Base-by-base conservation (phyloP, 805 yeast genomes). In the Yamadazyma phyllophila region DNA sequence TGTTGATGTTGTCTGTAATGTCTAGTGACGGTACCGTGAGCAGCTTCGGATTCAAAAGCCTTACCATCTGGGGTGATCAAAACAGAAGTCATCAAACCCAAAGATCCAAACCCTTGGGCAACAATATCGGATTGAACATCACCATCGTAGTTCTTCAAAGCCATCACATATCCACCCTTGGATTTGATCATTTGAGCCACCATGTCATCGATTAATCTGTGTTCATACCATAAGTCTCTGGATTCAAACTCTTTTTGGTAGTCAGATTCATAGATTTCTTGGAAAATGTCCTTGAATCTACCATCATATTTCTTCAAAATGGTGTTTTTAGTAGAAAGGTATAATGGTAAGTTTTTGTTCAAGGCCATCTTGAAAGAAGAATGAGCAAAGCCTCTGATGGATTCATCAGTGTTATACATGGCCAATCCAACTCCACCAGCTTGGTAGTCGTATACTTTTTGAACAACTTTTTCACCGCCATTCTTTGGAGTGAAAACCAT, bases 171-270 rank as follows among this genome's bases (percentile, higher is more conserved):
- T 5, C 94, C 94, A 59, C 94, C 94, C 58, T 82, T 82, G 20
- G 92, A 85, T 65, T 86, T 86, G 60, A 86, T 67, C 94, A 86
- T 86, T 67, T 86, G 94, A 4, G 92, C 92, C 49, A 86, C 94
- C 90, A 86, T 86, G 62, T 86, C 94, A 65, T 86, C 94, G 51
- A 86, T 86, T 60, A 86, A 74, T 66, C 94, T 78, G 65, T 86
- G 94, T 64, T 86, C 91, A 57, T 85, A 86, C 73, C 80, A 77
- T 52, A 86, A 76, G 16, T 84, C 85, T 29, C 71, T 69, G 11
- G 67, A 65, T 57, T 83, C 88, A 56, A 85, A 85, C 45, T 76
- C 65, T 9, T 65, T 13, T 57, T 78, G 75, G 68, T 85, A 86
- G 36, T 72, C 69, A 13, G 71, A 45, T 42, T 82, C 88, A 56